phyloP scores from a whole-genome alignment of 1,139 yeast genomes.

The Yamadazyma triangularis region DNA sequence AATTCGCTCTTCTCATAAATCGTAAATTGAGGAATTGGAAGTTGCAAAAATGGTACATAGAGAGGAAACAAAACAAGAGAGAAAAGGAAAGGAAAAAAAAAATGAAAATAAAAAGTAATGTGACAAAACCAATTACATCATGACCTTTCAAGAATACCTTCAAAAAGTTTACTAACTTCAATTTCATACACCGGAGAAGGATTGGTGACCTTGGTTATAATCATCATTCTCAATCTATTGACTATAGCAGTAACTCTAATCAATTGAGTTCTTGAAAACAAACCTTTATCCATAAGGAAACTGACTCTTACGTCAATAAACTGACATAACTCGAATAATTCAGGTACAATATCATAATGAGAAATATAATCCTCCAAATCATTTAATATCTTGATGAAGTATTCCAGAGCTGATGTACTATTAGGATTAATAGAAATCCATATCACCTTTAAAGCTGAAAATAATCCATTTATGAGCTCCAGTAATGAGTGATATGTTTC shows the following conservation, averaged over 20 bases:
- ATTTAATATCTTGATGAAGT: slow-evolving; percentile 57
- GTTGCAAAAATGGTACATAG: no score
- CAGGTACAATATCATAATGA: slow-evolving; percentile 28
- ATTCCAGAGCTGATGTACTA: slow-evolving; percentile 52
- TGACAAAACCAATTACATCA: no score
- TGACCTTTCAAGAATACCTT: slow-evolving; percentile 33
- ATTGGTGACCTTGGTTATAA: slow-evolving; percentile 12
- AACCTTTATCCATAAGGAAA: slow-evolving; percentile 8
- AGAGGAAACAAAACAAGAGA: no score
- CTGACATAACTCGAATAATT: slow-evolving; percentile 11
- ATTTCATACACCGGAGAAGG: slow-evolving; percentile 11
- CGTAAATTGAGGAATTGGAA: not conserved
- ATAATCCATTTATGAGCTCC: slow-evolving; percentile 42
- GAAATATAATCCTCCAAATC: slow-evolving; percentile 60
- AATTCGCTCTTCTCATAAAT: not conserved
- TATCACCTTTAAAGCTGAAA: slow-evolving; percentile 44
- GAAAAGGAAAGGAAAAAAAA: no score
- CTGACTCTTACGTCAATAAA: slow-evolving; percentile 10
- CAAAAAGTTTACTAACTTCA: slow-evolving; percentile 36
- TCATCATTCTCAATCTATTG: slow-evolving; percentile 37
- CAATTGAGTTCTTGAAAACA: slow-evolving; percentile 37
- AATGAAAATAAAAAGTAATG: no score
- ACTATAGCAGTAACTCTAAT: slow-evolving; percentile 46
- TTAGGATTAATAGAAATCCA: slow-evolving; percentile 48
- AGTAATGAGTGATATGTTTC: slow-evolving; percentile 27